Evolutionary conservation across 495 filamentous ascomycete genomes (phyloP).

Genomic region (Neurospora sp.): DNA sequence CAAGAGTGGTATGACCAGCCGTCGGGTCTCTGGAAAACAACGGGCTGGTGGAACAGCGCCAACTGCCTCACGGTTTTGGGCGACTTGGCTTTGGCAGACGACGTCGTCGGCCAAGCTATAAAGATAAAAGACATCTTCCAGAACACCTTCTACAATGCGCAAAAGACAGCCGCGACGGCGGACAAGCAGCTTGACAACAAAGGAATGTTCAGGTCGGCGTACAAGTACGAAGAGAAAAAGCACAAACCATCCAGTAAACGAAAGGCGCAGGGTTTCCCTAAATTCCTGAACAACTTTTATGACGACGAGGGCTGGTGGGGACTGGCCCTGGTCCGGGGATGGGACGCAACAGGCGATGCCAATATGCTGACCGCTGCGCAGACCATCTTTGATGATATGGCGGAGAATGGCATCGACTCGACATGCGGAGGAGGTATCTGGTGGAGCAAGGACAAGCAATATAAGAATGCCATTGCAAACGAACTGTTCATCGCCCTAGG

Average conservation of each 20-base stretch:
- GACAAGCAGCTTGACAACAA: conserved; percentile 19
- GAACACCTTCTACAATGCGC: conserved; percentile 35
- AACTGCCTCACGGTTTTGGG: conserved; percentile 56
- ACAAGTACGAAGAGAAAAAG: conserved; percentile 11
- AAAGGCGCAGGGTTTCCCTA: conserved; percentile 25
- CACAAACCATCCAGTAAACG: conserved; percentile 3
- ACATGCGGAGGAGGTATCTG: conserved; percentile 56
- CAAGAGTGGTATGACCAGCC: conserved; percentile 53
- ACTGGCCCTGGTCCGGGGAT: conserved; percentile 53
- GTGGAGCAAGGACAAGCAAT: conserved; percentile 53
- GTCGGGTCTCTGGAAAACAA: conserved; percentile 56
- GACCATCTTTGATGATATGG: conserved; percentile 52
- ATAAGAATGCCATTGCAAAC: conserved; percentile 66
- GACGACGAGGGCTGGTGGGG: conserved; percentile 72
- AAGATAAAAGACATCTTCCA: conserved; percentile 27
- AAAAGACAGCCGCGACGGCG: conserved; percentile 19
- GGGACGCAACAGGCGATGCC: conserved; percentile 48
- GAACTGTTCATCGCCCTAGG: conserved; percentile 63
- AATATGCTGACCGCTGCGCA: conserved; percentile 47
- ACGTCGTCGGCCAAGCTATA: conserved; percentile 16
- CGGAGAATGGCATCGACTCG: conserved; percentile 41
- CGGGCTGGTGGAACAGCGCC: conserved; percentile 70
- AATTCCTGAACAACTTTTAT: conserved; percentile 55
- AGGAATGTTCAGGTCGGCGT: conserved; percentile 26
- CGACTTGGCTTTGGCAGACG: conserved; percentile 44